Evolutionary conservation across 331 rosid species (phyloP).

Genomic region (Pyracantha coccinea): DNA sequence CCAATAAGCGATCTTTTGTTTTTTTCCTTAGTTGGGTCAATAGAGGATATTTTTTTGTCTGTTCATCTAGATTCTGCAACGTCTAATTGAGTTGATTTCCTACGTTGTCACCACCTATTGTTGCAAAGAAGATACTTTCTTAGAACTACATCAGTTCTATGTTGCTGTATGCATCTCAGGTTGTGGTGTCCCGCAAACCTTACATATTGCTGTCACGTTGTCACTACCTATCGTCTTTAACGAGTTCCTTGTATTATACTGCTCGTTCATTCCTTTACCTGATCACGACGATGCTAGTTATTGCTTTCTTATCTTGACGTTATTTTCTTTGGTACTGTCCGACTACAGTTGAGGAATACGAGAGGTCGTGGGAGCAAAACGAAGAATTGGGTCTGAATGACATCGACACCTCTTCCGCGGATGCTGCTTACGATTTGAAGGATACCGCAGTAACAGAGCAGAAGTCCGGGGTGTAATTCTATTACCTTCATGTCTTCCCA

Average conservation of each 20-base stretch:
- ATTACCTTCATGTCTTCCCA: neutral
- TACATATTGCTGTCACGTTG: too few relatives aligned
- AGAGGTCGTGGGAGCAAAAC: conserved; percentile 92
- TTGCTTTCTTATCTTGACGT: conserved; percentile 4
- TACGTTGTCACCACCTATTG: neutral
- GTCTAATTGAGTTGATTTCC: neutral
- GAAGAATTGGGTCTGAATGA: conserved; percentile 94
- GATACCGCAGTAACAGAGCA: neutral
- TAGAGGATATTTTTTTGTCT: neutral
- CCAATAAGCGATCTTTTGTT: neutral
- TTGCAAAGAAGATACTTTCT: neutral
- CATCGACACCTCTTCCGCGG: conserved; percentile 85
- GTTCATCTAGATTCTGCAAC: neutral
- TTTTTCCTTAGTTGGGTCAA: neutral
- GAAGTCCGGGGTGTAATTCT: neutral
- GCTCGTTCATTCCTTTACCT: neutral
- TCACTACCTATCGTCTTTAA: too few relatives aligned
- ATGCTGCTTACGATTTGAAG: conserved; percentile 50
- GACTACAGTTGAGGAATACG: conserved; percentile 68
- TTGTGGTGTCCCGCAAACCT: neutral
- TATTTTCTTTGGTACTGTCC: neutral
- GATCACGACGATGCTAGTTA: too few relatives aligned
- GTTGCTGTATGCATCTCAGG: neutral
- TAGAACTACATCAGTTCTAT: neutral
- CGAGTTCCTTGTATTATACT: too few relatives aligned